Base-by-base conservation (phyloP, 2,329 filamentous ascomycete species). In the Calonectria henricotiae region DNA sequence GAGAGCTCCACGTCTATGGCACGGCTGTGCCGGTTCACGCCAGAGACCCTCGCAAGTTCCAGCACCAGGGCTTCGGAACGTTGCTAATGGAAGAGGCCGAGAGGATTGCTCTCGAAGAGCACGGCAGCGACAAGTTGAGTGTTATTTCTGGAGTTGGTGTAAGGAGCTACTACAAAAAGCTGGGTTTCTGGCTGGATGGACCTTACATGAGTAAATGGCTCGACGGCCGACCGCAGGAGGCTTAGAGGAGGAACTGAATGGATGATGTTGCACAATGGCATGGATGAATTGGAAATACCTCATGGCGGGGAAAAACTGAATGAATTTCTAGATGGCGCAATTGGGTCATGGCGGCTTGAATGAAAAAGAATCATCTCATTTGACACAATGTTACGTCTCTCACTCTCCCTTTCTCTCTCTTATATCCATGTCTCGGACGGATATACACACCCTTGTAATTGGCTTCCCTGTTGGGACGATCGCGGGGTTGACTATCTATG, bases 71-170 rank as follows among this genome's bases (percentile, higher is more conserved):
- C 0, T 99, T 97, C 75, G 96, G 96, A 58, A 99, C 96, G 1
- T 82, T 99, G 71, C 80, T 99, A 74, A 99, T 99, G 97, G 96
- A 98, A 80, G 96, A 98, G 84, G 97, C 96, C 0, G 96, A 98
- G 85, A 89, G 95, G 62, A 99, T 99, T 74, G 96, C 97, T 0
- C 89, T 94, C 66, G 93, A 98, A 74, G 96, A 99, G 84, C 96
- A 99, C 79, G 93, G 95, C 6, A 98, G 95, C 77, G 88, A 89
- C 71, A 99, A 99, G 87, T 94, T 99, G 67, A 96, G 94, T 79
- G 95, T 99, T 75, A 99, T 99, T 71, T 98, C 95, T n/a, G 96
- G 96, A 35, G 95, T 99, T 8, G 96, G 96, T 13, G 97, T 98
- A 20, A 88, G 96, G 79, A 97, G 94, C 79, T 99, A 99, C 81